Percentiles rank a stretch among this genome's conserved stretches.
These are phyloP conservation scores for Jackrogersella minutella DNA, from an alignment of 495 filamentous ascomycete species.

Conservation along the genomic window DNA sequence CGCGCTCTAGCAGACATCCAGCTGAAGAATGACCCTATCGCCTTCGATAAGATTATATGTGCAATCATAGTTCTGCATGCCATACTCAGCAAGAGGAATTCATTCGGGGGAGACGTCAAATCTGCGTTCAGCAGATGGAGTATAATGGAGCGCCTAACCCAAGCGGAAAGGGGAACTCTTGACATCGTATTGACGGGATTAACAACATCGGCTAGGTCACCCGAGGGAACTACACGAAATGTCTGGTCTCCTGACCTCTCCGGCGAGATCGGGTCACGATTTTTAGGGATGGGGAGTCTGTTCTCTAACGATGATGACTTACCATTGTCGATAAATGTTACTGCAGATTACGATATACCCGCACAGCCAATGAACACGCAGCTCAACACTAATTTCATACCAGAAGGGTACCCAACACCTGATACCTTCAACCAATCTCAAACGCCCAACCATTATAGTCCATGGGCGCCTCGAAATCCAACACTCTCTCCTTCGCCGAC, in stretches of 20 bases:
- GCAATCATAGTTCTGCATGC: constrained; percentile 30
- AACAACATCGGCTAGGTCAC: background rate
- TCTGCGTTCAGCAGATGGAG: constrained; percentile 28
- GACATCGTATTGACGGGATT: constrained; percentile 15
- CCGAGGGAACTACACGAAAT: background rate
- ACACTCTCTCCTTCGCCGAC: background rate
- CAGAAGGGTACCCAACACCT: background rate
- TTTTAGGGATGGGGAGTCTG: constrained; percentile 12
- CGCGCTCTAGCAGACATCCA: constrained; percentile 17
- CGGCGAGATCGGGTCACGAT: no score
- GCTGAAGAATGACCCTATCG: background rate
- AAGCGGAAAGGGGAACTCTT: constrained; percentile 2
- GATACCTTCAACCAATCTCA: background rate
- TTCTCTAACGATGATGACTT: constrained; percentile 4
- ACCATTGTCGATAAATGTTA: constrained; percentile 6
- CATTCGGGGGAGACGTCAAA: constrained; percentile 1
- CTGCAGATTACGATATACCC: background rate
- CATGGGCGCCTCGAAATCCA: background rate
- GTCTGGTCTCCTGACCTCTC: background rate
- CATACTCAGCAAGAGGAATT: constrained; percentile 5
- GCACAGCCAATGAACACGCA: background rate
- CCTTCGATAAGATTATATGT: constrained; percentile 23
- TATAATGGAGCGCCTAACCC: background rate
- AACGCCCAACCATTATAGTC: background rate
- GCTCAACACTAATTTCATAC: background rate